Evolutionary conservation across 2,329 filamentous ascomycete species (phyloP), one percentile per base, ranked within the genome.

Genomic region (Aspergillus sp.): DNA sequence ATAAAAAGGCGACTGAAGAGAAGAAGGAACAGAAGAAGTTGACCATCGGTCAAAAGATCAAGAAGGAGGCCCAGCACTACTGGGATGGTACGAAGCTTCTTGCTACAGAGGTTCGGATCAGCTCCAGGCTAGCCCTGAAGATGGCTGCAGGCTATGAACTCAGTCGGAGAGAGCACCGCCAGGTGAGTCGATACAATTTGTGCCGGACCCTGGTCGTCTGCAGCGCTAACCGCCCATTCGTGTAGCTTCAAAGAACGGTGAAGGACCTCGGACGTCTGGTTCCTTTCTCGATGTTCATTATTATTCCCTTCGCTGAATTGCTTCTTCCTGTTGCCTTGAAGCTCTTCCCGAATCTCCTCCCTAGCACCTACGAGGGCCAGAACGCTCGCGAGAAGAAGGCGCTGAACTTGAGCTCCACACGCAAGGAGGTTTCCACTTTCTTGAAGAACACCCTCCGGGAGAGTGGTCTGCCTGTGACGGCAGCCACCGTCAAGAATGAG

Each of bases 141-240:
- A 99, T 99, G 94, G 91, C 92, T 13, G 92, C 90, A 53, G 94
- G 94, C 7, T 99, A 99, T 75, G 94, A 99, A 74, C 84, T 99
- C 59, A 96, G 89, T 53, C 86, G 94, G 58, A 85, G 94, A 76
- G 94, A 99, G 77, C 85, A 94, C 75, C 84, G 92, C 67, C 94
- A 97, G 74, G 82, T 83, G 65, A 42, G 16, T 42, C 7, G 17
- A 42, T 11, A 8, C 17, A n/a, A 24, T 42, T 42, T 17, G 26
- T 16, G 10, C 20, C 13, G 50, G 26, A 30, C 26, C 26, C 41
- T 32, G n/a, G 14, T 16, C 16, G 7, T 52, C 22, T 42, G 17
- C 17, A 7, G 20, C 32, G 30, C 57, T 65, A 53, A 65, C 45
- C 14, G 6, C 3, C 5, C 22, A 19, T 32, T 14, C 56, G 19